Evolutionary conservation across 768 basidiomycete genomes (phyloP).

Genomic region (Pulveroboletus sp.): DNA sequence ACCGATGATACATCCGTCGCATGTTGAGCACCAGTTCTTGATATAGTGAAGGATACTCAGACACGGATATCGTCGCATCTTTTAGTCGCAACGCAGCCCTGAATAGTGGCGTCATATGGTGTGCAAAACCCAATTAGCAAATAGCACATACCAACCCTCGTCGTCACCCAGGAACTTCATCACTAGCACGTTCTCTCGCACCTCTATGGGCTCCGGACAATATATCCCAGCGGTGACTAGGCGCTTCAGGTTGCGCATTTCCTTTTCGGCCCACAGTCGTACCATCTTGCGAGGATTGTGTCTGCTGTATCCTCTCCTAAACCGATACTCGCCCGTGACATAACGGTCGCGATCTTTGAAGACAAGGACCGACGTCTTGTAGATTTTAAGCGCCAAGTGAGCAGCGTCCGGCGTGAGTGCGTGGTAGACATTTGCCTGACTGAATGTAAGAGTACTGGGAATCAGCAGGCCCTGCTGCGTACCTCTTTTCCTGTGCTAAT

Average conservation of each 20-base stretch:
- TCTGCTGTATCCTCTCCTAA: constrained; percentile 82
- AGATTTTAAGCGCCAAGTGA: constrained; percentile 93
- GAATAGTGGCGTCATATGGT: neutral
- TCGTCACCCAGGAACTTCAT: constrained; percentile 87
- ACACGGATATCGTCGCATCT: constrained; percentile 63
- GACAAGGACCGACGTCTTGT: constrained; percentile 95
- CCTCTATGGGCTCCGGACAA: constrained; percentile 87
- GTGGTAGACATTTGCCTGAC: constrained; percentile 95
- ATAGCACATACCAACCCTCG: constrained; percentile 66
- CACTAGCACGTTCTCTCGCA: constrained; percentile 93
- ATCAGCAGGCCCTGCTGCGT: constrained; percentile 9
- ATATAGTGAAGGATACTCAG: constrained; percentile 60
- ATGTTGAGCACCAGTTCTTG: constrained; percentile 72
- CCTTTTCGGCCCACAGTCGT: constrained; percentile 97
- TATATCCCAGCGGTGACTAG: constrained; percentile 76
- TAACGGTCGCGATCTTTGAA: constrained; percentile 99
- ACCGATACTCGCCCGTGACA: constrained; percentile 94
- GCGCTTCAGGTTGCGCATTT: constrained; percentile 92
- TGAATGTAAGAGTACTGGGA: constrained; percentile 2
- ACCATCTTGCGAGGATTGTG: constrained; percentile 99
- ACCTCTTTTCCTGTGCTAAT: constrained; percentile 99
- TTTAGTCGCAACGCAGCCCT: constrained; percentile 94
- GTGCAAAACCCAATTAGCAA: neutral
- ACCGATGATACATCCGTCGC: constrained; percentile 81
- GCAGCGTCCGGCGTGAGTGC: constrained; percentile 50